Conservation (phyloP, 2,329 filamentous ascomycete genomes). For the Arthrobotrys sphaeroides region DNA sequence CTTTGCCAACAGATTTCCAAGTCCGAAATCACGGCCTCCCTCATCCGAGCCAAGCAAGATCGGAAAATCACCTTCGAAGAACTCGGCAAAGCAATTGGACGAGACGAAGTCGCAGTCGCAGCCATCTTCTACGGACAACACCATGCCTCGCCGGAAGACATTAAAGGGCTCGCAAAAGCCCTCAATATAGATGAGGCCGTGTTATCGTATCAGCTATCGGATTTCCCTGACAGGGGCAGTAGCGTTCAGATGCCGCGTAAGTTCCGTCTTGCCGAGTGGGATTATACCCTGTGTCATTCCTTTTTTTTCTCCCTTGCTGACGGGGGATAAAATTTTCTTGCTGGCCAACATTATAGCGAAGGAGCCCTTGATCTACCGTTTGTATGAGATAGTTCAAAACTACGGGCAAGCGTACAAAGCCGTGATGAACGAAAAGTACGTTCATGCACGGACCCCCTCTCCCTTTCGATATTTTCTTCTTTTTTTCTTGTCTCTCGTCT, state of each 20-base stretch:
- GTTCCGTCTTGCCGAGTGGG: constrained; percentile 13
- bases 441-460: background rate
- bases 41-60: constrained; percentile 56
- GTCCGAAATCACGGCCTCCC: constrained; percentile 35
- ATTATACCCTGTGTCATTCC: background rate
- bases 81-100: constrained; percentile 55
- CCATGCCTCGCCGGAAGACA: constrained; percentile 55
- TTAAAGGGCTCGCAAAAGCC: constrained; percentile 51
- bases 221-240: constrained; percentile 55
- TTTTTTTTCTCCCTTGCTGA: no score
- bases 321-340: constrained; percentile 6
- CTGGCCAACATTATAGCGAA: constrained; percentile 41
- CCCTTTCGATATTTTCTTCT: background rate
- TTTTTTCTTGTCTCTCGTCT: background rate
- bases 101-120: constrained; percentile 58
- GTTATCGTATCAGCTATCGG: constrained; percentile 41
- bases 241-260: constrained; percentile 57
- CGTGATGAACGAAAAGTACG: constrained; percentile 87
- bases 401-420: constrained; percentile 97
- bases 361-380: constrained; percentile 85
- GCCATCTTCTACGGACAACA: constrained; percentile 58
- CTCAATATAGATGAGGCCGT: constrained; percentile 37
- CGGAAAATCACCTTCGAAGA: constrained; percentile 54
- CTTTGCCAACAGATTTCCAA: constrained; percentile 15
- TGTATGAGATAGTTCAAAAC: constrained; percentile 96